Evolutionary conservation across 306 rosid genomes (phyloP).

Genomic region (Prinsepia uniflora): DNA sequence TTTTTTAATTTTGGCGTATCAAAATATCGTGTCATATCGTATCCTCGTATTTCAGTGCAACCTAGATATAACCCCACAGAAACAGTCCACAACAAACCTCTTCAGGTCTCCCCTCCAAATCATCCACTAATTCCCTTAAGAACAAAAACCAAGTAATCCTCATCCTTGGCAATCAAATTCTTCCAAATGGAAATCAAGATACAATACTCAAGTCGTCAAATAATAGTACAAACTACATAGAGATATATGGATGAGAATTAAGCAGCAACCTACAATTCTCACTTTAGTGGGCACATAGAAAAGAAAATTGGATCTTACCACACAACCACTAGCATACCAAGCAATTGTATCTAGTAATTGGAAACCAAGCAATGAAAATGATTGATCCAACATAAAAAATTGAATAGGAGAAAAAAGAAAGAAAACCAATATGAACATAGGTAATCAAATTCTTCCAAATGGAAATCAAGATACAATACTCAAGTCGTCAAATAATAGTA

Average conservation of each 20-base stretch:
- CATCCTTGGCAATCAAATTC: conserved; percentile 1
- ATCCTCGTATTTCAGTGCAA: no score
- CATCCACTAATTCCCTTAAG: not conserved
- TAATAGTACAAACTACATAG: no score
- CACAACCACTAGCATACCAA: conserved; percentile 5
- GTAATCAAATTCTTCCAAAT: not conserved
- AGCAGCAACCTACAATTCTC: no score
- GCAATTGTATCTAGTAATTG: no score
- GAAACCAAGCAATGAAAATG: no score
- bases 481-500: not conserved
- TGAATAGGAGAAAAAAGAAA: not conserved
- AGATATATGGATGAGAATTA: no score
- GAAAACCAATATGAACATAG: no score
- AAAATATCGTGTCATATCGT: no score
- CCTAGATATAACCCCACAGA: no score
- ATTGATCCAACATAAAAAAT: not conserved
- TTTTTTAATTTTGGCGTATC: no score
- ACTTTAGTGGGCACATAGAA: not conserved
- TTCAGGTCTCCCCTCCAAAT: no score
- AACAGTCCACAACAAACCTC: no score
- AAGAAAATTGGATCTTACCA: not conserved
- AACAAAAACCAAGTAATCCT: not conserved
- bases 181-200: not conserved
- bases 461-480: not conserved
- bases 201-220: not conserved